Evolutionary conservation across 1,284 basidiomycete genomes (phyloP).

Genomic region (Mycosarcoma mackinlayi): DNA sequence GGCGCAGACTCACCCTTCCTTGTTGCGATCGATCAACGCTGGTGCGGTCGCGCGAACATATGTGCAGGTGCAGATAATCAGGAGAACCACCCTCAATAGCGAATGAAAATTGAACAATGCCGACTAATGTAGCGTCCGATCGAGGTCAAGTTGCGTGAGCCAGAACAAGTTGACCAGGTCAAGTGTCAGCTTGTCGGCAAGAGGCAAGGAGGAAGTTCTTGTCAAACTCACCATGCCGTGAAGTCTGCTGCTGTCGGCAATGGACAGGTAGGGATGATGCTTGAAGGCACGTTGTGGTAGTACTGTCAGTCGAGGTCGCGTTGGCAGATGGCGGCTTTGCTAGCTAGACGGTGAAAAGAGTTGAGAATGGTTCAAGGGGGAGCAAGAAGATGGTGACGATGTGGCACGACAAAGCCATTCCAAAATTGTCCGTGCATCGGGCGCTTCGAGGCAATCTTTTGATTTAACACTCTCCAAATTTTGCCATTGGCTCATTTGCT

Average conservation of each 20-base stretch:
- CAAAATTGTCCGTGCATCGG: slow-evolving; percentile 1
- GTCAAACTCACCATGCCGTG: no score
- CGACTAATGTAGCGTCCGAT: slow-evolving; percentile 73
- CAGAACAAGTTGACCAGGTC: background rate
- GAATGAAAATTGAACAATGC: slow-evolving; percentile 98
- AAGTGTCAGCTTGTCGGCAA: slow-evolving; percentile 17
- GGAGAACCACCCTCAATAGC: slow-evolving; percentile 88
- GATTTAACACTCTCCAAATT: slow-evolving; percentile 1
- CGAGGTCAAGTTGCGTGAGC: background rate
- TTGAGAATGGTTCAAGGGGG: no score
- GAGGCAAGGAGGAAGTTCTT: no score
- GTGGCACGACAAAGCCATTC: background rate
- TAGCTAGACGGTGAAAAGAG: no score
- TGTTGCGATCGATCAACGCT: slow-evolving; percentile 89
- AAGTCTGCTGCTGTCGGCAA: no score
- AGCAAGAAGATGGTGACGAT: no score
- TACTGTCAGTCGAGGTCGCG: no score
- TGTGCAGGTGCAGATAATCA: slow-evolving; percentile 96
- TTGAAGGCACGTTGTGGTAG: no score
- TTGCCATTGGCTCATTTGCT: no score
- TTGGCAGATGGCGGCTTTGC: no score
- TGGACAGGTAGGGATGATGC: no score
- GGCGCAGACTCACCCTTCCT: slow-evolving; percentile 76
- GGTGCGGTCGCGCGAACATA: slow-evolving; percentile 91
- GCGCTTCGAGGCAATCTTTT: background rate